Percentiles rank a stretch among this genome's conserved stretches.
phyloP scores from a whole-genome alignment of 805 yeast genomes.

The Kluyveromyces lactis region DNA sequence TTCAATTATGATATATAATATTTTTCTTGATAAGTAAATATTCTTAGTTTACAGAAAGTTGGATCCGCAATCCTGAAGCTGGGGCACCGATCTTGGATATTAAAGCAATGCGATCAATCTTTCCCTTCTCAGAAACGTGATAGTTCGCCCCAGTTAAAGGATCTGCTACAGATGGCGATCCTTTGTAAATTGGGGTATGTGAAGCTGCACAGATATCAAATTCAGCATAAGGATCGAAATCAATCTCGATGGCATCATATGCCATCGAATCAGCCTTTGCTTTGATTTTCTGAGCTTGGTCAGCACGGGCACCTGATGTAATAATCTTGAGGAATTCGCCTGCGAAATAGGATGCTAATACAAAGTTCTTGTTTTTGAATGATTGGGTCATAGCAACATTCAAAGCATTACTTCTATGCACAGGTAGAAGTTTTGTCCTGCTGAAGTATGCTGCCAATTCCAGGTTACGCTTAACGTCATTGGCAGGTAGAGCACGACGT shows the following conservation, averaged over 20 bases:
- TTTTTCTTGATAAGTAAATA: background rate
- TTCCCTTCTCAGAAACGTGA: slow-evolving; percentile 68
- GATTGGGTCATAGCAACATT: slow-evolving; percentile 94
- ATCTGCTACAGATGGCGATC: slow-evolving; percentile 59
- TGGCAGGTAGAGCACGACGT: slow-evolving; percentile 72
- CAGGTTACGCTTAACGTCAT: slow-evolving; percentile 72
- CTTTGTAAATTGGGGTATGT: slow-evolving; percentile 80
- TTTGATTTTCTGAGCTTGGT: slow-evolving; percentile 79
- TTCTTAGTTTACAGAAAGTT: slow-evolving; percentile 8
- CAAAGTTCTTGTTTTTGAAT: slow-evolving; percentile 79
- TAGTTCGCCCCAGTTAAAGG: slow-evolving; percentile 88
- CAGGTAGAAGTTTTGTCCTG: slow-evolving; percentile 67
- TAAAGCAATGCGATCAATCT: slow-evolving; percentile 63
- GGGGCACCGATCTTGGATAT: slow-evolving; percentile 83
- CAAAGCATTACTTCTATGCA: slow-evolving; percentile 79
- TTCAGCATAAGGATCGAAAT: slow-evolving; percentile 86
- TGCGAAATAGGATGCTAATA: slow-evolving; percentile 86
- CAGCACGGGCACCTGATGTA: slow-evolving; percentile 72
- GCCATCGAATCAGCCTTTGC: slow-evolving; percentile 71
- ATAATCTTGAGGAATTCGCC: slow-evolving; percentile 66
- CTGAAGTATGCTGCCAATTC: slow-evolving; percentile 97
- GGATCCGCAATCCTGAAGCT: slow-evolving; percentile 75
- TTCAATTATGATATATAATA: too few species aligned
- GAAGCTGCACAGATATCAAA: slow-evolving; percentile 86
- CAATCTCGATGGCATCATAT: slow-evolving; percentile 80